phyloP scores from a whole-genome alignment of 2,329 filamentous ascomycete genomes.

The Colletotrichum scovillei region DNA sequence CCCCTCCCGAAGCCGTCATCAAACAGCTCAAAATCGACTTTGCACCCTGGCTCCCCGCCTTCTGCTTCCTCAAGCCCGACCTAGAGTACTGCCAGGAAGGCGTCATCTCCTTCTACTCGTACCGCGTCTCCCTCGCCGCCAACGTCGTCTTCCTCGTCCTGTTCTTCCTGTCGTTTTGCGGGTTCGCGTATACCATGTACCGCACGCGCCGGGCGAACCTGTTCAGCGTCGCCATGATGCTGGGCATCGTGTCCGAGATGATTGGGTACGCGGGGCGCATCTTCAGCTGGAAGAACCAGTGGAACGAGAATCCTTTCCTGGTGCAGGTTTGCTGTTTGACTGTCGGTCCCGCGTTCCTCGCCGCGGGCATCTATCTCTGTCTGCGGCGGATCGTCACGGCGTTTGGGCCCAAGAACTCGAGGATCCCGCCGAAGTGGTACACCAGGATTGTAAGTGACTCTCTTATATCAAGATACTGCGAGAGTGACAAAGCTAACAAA shows the following conservation, averaged over 20 bases:
- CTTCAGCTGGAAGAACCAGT: slow-evolving; percentile 65
- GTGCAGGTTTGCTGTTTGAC: slow-evolving; percentile 73
- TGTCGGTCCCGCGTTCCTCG: slow-evolving; percentile 73
- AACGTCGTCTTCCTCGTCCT: slow-evolving; percentile 64
- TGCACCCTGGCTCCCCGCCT: slow-evolving; percentile 18
- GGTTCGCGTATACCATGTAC: slow-evolving; percentile 53
- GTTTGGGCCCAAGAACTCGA: slow-evolving; percentile 60
- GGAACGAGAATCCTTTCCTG: slow-evolving; percentile 57
- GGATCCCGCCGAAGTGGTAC: slow-evolving; percentile 58
- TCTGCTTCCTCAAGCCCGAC: slow-evolving; percentile 44
- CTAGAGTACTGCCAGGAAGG: slow-evolving; percentile 41
- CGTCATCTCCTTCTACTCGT: slow-evolving; percentile 59
- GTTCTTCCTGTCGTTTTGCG: slow-evolving; percentile 58
- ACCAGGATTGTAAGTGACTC: slow-evolving; percentile 59
- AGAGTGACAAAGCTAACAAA: background rate
- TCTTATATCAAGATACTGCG: too few relatives aligned
- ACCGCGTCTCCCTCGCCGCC: slow-evolving; percentile 63
- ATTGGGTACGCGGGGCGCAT: slow-evolving; percentile 70
- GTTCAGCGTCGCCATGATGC: slow-evolving; percentile 64
- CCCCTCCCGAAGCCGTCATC: background rate
- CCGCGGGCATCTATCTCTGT: slow-evolving; percentile 73
- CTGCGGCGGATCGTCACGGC: slow-evolving; percentile 61
- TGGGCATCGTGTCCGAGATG: slow-evolving; percentile 66
- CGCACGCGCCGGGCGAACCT: slow-evolving; percentile 58
- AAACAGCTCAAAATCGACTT: background rate